Evolutionary conservation across 2,329 filamentous ascomycete genomes (phyloP), one percentile per base, ranked within the genome.

Genomic region (Beauveria sp.): DNA sequence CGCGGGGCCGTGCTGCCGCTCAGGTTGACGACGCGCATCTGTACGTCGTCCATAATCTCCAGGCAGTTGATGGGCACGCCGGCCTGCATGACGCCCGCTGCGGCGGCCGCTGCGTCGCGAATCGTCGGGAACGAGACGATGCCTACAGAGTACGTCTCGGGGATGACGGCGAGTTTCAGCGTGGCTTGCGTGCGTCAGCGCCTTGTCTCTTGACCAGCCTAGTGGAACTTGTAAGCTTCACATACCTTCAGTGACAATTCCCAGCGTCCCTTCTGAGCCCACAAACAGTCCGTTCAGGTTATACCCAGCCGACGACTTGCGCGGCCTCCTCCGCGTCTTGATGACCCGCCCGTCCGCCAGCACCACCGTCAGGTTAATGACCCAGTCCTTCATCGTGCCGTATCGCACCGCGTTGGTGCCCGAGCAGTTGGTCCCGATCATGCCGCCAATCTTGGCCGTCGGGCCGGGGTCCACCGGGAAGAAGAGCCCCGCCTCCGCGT

Each of bases 21-120:
- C 58, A 86, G 79, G 73, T 94, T 94, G 69, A 94, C 86, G 0
- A 93, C 88, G 64, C 79, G 82, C 90, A 94, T 94, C 73, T 92
- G 89, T 3, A 93, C 88, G 62, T 94, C 90, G 69, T 94, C 90
- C 88, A 94, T 91, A 66, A 94, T 85, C 73, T 94, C 90, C 84
- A 92, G 88, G 3, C 88, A 88, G 0, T 87, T 88, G 7, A 92
- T 81, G 0, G 87, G 89, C 3, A 92, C 79, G 0, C 87, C 89
- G 1, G 85, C 81, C 67, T 89, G 84, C 80, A 93, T 89, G n/a
- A 93, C 84, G 55, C 83, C 84, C 2, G 88, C 87, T 0, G 90
- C 90, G 0, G 89, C 88, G 0, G 86, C 81, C 0, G 90, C 89
- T 1, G 90, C 90, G 70, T 90, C 85, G 30, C 88, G 84, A 64